Conservation (phyloP, 2,329 filamentous ascomycete genomes). For the Sporothrix inflata region DNA sequence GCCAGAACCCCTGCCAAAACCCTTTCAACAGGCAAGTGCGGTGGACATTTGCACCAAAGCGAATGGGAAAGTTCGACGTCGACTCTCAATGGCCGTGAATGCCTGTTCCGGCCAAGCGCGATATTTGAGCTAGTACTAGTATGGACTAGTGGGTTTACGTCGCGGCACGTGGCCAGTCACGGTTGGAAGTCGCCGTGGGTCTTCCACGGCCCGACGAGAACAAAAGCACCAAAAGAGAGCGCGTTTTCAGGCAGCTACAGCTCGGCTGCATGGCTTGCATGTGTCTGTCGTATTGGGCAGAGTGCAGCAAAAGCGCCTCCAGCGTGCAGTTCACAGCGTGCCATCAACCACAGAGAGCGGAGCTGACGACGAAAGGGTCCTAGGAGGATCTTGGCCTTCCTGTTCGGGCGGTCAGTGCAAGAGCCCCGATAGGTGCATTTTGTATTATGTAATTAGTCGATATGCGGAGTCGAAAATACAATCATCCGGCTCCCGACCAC, state of each 20-base stretch:
- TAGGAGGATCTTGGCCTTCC: neutral
- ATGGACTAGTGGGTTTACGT: neutral
- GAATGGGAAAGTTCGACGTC: neutral
- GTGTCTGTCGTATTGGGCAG: conserved; percentile 1
- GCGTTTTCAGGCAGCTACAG: conserved; percentile 10
- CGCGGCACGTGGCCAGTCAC: conserved; percentile 35
- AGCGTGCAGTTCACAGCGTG: neutral
- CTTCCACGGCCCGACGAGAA: neutral
- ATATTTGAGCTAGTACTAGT: conserved; percentile 5
- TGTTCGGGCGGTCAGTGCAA: neutral
- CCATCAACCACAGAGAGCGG: neutral
- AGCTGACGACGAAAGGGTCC: neutral
- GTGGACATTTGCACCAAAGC: neutral
- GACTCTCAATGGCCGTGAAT: neutral
- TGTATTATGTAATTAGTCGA: neutral
- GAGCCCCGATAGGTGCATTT: neutral
- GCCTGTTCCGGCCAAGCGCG: neutral
- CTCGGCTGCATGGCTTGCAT: conserved; percentile 10
- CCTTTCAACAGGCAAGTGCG: neutral
- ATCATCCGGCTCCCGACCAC: conserved; percentile 16
- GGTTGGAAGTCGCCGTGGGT: conserved; percentile 29
- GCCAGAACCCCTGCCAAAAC: neutral
- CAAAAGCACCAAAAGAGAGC: neutral
- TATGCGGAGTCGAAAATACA: conserved; percentile 25
- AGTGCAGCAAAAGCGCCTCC: neutral